Evolutionary conservation across 2,329 filamentous ascomycete species (phyloP).

Genomic region (Phaeomoniella chlamydospora): DNA sequence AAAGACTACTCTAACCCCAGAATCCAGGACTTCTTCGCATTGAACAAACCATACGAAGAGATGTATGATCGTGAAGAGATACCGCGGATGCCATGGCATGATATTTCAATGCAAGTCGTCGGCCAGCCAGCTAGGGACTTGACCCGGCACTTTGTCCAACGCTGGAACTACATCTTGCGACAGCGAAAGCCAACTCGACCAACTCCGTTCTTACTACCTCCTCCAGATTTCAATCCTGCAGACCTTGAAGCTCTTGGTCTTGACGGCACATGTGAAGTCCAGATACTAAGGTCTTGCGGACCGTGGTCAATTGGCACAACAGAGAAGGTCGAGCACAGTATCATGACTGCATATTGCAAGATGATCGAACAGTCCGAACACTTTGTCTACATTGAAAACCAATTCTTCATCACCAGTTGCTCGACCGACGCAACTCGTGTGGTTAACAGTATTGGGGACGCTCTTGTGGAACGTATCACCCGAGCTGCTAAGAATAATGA

Average conservation of each 20-base stretch:
- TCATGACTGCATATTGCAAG: constrained; percentile 88
- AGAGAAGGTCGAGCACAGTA: constrained; percentile 78
- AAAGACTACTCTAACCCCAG: constrained; percentile 98
- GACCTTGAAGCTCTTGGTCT: constrained; percentile 81
- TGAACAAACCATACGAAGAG: constrained; percentile 92
- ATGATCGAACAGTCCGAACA: constrained; percentile 92
- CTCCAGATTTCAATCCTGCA: constrained; percentile 74
- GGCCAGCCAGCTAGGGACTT: constrained; percentile 89
- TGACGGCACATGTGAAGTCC: constrained; percentile 88
- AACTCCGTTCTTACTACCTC: constrained; percentile 82
- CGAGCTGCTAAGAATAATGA: constrained; percentile 71
- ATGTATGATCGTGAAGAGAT: constrained; percentile 91
- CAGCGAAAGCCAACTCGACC: constrained; percentile 87
- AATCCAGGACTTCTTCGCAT: constrained; percentile 84
- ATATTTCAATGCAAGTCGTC: constrained; percentile 94
- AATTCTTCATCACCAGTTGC: constrained; percentile 93
- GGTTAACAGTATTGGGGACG: constrained; percentile 86
- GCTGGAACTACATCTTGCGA: constrained; percentile 93
- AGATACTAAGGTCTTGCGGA: constrained; percentile 80
- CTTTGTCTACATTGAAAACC: constrained; percentile 97
- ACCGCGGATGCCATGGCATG: constrained; percentile 96
- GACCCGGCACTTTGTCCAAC: constrained; percentile 89
- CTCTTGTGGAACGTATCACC: constrained; percentile 80
- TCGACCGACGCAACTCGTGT: constrained; percentile 79
- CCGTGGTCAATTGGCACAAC: constrained; percentile 83